Percentiles rank a stretch among this genome's conserved stretches.
Conservation (phyloP, 2,329 filamentous ascomycete species). For the Colletotrichum kahawae region DNA sequence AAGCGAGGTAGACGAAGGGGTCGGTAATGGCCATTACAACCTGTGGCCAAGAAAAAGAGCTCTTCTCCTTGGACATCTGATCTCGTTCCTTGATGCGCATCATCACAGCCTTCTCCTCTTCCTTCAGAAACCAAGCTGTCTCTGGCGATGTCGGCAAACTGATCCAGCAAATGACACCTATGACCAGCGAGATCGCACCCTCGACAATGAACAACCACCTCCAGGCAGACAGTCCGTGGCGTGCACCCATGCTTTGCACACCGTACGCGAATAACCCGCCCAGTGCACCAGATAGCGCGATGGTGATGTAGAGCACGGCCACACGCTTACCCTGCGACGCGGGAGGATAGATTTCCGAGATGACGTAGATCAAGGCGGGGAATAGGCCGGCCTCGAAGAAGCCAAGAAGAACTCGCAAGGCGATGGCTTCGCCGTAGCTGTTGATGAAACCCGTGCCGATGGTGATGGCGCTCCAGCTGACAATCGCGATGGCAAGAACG, state of each 20-base stretch:
- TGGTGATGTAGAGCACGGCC: conserved; percentile 34
- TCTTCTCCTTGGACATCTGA: conserved; percentile 31
- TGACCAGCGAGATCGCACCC: conserved; percentile 37
- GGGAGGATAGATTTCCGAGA: conserved; percentile 37
- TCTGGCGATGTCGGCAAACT: conserved; percentile 51
- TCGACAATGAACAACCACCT: conserved; percentile 56
- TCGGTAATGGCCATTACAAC: conserved; percentile 31
- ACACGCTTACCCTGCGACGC: conserved; percentile 37
- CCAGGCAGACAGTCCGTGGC: conserved; percentile 39
- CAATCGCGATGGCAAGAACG: conserved; percentile 32
- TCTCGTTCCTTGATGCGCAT: conserved; percentile 28
- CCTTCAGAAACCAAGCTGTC: conserved; percentile 47
- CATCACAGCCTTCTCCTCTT: conserved; percentile 40
- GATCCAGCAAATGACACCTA: conserved; percentile 36
- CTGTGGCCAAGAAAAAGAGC: conserved; percentile 28
- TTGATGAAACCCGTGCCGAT: conserved; percentile 35
- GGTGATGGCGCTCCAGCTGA: conserved; percentile 36
- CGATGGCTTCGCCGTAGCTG: conserved; percentile 30
- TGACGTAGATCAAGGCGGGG: conserved; percentile 35
- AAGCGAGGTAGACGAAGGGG: conserved; percentile 30
- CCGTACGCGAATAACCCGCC: conserved; percentile 34
- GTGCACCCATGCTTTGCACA: conserved; percentile 44
- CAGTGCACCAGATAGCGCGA: conserved; percentile 33
- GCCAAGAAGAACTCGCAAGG: conserved; percentile 34
- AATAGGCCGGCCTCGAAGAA: conserved; percentile 39